Percentiles rank a stretch among this genome's conserved stretches.
phyloP scores from a whole-genome alignment of 2,329 filamentous ascomycete genomes.

The Teratosphaeria destructans region DNA sequence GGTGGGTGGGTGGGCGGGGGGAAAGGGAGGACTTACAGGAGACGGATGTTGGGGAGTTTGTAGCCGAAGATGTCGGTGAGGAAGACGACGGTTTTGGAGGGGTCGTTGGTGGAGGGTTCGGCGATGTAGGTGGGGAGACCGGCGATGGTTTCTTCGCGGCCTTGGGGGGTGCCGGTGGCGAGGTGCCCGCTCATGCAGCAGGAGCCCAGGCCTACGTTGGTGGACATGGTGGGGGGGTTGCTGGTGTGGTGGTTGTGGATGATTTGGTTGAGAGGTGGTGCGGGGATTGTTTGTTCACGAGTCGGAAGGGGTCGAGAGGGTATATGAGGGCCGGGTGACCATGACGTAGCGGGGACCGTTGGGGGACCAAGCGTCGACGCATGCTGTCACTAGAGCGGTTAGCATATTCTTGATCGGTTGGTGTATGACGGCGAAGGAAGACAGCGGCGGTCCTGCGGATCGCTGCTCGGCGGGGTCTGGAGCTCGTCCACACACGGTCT shows the following conservation, averaged over 20 bases:
- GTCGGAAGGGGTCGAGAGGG: background rate
- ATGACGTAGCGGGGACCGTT: background rate
- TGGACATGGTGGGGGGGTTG: constrained; percentile 22
- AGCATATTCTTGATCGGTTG: background rate
- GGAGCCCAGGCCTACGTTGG: constrained; percentile 29
- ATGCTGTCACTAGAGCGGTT: background rate
- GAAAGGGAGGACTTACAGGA: constrained; percentile 20
- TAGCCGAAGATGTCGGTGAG: constrained; percentile 41
- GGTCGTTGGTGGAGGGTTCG: constrained; percentile 32
- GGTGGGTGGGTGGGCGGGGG: background rate
- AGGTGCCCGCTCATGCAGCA: constrained; percentile 35
- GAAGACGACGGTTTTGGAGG: constrained; percentile 37
- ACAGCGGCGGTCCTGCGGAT: background rate
- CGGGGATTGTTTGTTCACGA: background rate
- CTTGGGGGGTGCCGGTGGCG: constrained; percentile 27
- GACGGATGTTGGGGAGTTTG: constrained; percentile 36
- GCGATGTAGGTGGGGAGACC: constrained; percentile 34
- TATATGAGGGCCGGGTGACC: background rate
- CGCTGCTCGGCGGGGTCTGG: background rate
- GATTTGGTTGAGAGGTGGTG: background rate
- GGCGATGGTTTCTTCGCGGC: constrained; percentile 28
- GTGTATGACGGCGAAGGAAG: background rate
- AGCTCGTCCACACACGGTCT: background rate
- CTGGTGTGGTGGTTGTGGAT: background rate
- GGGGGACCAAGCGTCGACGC: background rate